These are phyloP conservation scores for Iris macrosiphon DNA, from an alignment of 106 monocot species.

Conservation along the genomic window DNA sequence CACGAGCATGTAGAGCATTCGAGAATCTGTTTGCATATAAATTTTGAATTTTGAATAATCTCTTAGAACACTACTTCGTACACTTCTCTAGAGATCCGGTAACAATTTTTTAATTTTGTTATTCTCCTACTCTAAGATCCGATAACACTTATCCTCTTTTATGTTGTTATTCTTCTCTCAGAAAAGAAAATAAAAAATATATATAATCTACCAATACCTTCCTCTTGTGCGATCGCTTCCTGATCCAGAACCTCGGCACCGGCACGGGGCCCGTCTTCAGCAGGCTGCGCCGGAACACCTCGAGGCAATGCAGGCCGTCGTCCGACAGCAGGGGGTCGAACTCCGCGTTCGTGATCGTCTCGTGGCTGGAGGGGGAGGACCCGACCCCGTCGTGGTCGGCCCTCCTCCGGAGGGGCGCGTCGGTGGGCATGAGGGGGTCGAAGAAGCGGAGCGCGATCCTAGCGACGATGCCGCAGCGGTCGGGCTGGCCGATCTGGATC, in stretches of 20 bases:
- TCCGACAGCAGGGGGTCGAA: constrained; percentile 39
- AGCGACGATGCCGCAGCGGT: constrained; percentile 32
- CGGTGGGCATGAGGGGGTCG: constrained; percentile 67
- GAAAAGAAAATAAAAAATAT: too few species aligned
- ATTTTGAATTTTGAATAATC: too few species aligned
- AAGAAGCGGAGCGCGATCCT: constrained; percentile 60
- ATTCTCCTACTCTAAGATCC: too few species aligned
- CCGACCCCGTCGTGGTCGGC: constrained; percentile 20
- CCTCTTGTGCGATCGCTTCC: constrained; percentile 27
- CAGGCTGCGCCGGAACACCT: constrained; percentile 62
- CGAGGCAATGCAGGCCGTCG: constrained; percentile 62
- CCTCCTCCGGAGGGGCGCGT: constrained; percentile 33
- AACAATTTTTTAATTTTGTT: too few species aligned
- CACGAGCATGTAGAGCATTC: too few species aligned
- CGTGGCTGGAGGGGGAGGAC: constrained; percentile 1
- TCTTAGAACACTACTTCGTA: too few species aligned
- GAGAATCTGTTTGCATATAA: too few species aligned
- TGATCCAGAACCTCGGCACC: constrained; percentile 21
- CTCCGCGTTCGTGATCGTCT: constrained; percentile 1
- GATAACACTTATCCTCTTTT: too few species aligned
- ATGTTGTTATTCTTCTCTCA: too few species aligned
- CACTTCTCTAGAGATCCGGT: too few species aligned
- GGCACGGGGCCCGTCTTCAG: constrained; percentile 37
- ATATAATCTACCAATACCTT: too few species aligned
- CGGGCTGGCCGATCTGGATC: constrained; percentile 36